These are phyloP conservation scores for Combretum micranthum DNA, from an alignment of 345 rosid species.

Conservation along the genomic window DNA sequence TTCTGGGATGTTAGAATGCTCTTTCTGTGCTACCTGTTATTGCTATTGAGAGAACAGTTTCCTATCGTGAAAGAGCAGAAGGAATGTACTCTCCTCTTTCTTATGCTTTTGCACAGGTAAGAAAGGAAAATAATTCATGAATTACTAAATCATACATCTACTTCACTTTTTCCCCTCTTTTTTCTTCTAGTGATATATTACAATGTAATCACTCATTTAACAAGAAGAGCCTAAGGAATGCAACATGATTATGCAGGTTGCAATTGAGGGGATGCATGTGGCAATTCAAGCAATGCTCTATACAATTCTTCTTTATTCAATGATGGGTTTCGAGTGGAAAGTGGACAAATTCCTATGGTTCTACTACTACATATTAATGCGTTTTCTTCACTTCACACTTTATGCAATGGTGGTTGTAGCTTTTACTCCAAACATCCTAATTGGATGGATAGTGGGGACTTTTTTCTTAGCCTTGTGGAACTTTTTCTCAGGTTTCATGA, in stretches of 20 bases:
- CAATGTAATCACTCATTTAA: too few relatives aligned
- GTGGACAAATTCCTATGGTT: constrained; percentile 15
- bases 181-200: too few relatives aligned
- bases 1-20: constrained; percentile 54
- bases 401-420: constrained; percentile 31
- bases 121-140: not conserved
- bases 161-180: too few relatives aligned
- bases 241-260: constrained; percentile 13
- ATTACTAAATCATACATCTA: not conserved
- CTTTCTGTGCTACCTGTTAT: constrained; percentile 53
- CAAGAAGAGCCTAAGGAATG: too few relatives aligned
- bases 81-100: constrained; percentile 76
- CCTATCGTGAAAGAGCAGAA: constrained; percentile 70
- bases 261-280: constrained; percentile 24
- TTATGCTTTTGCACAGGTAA: constrained; percentile 65
- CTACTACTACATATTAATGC: constrained; percentile 27
- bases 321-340: constrained; percentile 26
- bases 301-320: constrained; percentile 12
- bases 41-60: constrained; percentile 56
- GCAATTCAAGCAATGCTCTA: constrained; percentile 19
- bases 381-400: constrained; percentile 25
- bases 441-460: constrained; percentile 22
- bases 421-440: constrained; percentile 25
- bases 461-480: constrained; percentile 26
- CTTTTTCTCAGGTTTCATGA: constrained; percentile 27